Evolutionary conservation across 768 basidiomycete species (phyloP), one percentile per base, ranked within the genome.

Genomic region (Tylopilus sp.): DNA sequence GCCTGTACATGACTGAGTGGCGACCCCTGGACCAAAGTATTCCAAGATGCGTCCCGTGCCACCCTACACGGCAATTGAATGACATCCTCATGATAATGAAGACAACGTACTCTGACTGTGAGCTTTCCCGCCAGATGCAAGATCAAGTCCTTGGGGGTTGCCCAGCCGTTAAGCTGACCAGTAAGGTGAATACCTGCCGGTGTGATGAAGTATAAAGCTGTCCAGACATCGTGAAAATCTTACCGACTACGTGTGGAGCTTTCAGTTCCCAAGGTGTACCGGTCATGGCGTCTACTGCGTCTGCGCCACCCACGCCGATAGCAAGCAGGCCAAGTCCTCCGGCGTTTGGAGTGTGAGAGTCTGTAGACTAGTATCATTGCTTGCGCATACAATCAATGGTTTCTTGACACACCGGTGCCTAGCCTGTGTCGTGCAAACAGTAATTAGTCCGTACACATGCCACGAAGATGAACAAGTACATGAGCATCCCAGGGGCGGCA

Each of bases 241-340:
- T 56, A 88, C 90, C 91, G 44, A 88, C 78, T 25, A 97, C 77
- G 55, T 85, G 77, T 11, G 93, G 93, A 18, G 91, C 91, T 69
- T 95, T 97, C 46, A 98, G 73, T 69, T 98, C 95, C 97, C 97
- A 99, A 39, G 95, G 94, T 11, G 94, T 98, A 44, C 89, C 92
- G 3, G 95, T 98, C 84, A 99, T 88, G 9, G 94, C 95, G 69
- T 99, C 97, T 18, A 98, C 95, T 21, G 93, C 93, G 64, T 99
- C 97, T 30, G 95, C 97, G 49, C 97, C 97, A 54, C 97, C 97
- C n/a, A 99, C 95, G 46, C 97, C 97, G 48, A 98, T 97, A 5
- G 97, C 97, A 53, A 99, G 80, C 77, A 94, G 80, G 11, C 97
- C 95, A 45, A 99, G 81, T 25, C 97, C 97, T 49, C 95, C 94